phyloP scores from a whole-genome alignment of 192 early-diverging fungal species.

The Backusella morwellensis region DNA sequence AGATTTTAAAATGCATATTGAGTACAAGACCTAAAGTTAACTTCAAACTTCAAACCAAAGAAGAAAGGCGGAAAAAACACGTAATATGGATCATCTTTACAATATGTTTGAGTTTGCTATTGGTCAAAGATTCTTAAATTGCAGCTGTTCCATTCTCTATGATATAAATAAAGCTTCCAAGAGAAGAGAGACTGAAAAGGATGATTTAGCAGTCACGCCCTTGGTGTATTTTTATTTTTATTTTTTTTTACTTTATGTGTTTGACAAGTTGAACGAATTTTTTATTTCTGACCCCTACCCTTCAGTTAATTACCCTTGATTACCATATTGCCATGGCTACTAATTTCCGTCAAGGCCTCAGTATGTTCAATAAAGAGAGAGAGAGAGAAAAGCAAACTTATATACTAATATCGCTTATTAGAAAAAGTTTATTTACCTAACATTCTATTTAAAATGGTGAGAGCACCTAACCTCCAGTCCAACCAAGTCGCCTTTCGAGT shows the following conservation, averaged over 20 bases:
- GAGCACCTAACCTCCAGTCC: conserved; percentile 68
- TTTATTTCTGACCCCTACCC: conserved; percentile 1
- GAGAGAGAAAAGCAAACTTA: neutral
- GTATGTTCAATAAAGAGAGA: conserved; percentile 12
- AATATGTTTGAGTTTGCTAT: too few relatives aligned
- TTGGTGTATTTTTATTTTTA: neutral
- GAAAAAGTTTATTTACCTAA: conserved; percentile 85
- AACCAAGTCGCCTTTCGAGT: conserved; percentile 92
- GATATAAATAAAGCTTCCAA: too few relatives aligned
- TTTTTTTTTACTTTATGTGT: neutral
- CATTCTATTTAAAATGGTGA: conserved; percentile 78
- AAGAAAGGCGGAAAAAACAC: too few relatives aligned
- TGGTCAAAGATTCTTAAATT: too few relatives aligned
- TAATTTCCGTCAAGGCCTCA: conserved; percentile 26
- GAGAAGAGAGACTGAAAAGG: neutral
- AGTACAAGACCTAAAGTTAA: too few relatives aligned
- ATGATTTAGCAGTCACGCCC: neutral
- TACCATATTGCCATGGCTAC: conserved; percentile 12
- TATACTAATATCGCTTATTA: neutral
- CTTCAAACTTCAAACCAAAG: too few relatives aligned
- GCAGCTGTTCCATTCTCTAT: too few relatives aligned
- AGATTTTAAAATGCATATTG: too few relatives aligned
- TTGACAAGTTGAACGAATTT: neutral
- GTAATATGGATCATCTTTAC: too few relatives aligned
- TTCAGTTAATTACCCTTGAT: neutral